Base-by-base conservation (phyloP, 2,329 filamentous ascomycete species). In the Sclerotinia borealis region DNA sequence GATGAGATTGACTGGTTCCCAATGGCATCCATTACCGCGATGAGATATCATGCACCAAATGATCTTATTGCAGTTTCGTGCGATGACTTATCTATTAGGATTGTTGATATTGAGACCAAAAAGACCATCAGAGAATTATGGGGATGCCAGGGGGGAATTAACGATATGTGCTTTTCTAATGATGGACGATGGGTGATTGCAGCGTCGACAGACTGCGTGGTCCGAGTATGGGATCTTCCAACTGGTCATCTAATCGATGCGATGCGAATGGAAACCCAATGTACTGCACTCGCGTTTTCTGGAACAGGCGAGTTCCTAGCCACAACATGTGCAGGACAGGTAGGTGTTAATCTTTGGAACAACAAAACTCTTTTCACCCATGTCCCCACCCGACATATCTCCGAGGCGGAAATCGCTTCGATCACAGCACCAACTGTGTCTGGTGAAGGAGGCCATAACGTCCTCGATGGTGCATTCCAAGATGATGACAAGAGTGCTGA, bases 161-260 rank as follows among this genome's bases (percentile, higher is more conserved):
- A 89, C 71, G 91, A 95, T 76, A 87, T 93, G 65, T 88, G 86
- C 71, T 98, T 99, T 77, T 98, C 93, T 3, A 91, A 87, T 68
- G 93, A 98, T 74, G 93, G 93, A 10, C 86, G 92, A 63, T 99
- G 95, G 95, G 86, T 99, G 68, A 85, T 97, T 63, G 91, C 92
- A 27, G 90, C 92, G 15, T 92, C 92, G 0, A 87, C 90, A 72
- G 91, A 96, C 72, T 85, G 86, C 1, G 79, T 92, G 7, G 80
- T 97, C 58, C 86, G 95, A 48, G 85, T 98, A 9, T 99, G 95
- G 92, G 96, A 99, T 78, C 80, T 99, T 34, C 92, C 95, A 0
- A 99, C 96, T 0, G 93, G 92, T 31, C 93, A 99, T 77, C 81
- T 99, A 17, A 95, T 99, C 66, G 95, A 99, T 74, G 91, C 91